Base-by-base conservation (phyloP, 495 filamentous ascomycete genomes). In the Gamarada debralockiae region DNA sequence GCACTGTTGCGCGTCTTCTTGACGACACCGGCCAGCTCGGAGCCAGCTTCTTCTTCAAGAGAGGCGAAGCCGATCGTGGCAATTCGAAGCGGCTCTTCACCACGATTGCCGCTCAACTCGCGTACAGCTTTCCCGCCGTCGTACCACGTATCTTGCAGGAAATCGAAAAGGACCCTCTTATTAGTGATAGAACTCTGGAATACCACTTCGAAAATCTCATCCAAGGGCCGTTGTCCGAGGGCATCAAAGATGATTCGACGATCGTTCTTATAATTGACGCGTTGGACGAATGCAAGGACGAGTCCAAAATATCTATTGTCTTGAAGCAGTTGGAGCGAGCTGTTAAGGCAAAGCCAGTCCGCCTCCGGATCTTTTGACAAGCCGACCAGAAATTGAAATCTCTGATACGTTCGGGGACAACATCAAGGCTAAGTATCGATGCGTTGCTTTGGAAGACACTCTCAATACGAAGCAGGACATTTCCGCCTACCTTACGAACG, bases 401-500 rank as follows among this genome's bases (percentile, higher is more conserved):
- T 55, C 44, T 0, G 18, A 59, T 0, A 62, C 61, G 25, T 67
- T 67, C 36, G 38, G 38, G 15, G 33, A 41, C 23, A n/a, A n/a
- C n/a, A 52, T 62, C 3, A 40, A 20, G 3, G 57, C 43, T 45
- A 53, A 20, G 33, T 56, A 62, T 49, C 53, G 64, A 42, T 47
- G 57, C 23, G 12, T 71, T 18, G 54, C 46, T 38, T 63, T 73
- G 8, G 63, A 72, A 37, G 24, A 66, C 7, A 63, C 71, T n/a
- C 48, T 59, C 20, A 52, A 62, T n/a, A 51, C 71, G 37, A 57
- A 67, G 47, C 51, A 62, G n/a, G 73, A 77, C 50, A 65, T 73
- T 43, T 48, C 57, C 22, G 24, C 61, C 44, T 73, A 68, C 31
- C 42, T 75, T 10, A 21, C 45, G 10, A 27, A 55, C 22, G 55